Base-by-base conservation (phyloP, 768 basidiomycete genomes). In the Boletus barrowsii region DNA sequence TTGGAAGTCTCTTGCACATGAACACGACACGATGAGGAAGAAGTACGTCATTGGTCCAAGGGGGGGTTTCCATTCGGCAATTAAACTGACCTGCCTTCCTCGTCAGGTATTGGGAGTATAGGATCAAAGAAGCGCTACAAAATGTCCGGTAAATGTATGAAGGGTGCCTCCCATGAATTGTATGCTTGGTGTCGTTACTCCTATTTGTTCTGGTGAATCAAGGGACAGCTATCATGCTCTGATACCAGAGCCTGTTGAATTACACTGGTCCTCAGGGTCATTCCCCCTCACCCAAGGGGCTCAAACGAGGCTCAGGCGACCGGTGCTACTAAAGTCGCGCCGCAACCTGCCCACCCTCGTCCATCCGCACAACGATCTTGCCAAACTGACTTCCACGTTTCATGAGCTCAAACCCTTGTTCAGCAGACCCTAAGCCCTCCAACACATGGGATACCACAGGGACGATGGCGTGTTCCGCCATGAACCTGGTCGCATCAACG, bases 11-110 rank as follows among this genome's bases (percentile, higher is more conserved):
- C 77, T 93, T 24, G 89, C 83, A 2, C 74, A 82, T 50, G 81
- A 86, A 53, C 77, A 84, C 62, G 90, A 93, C 63, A 80, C 79
- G 8, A 88, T 90, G 59, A 78, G 90, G 46, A 89, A 83, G 75
- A 87, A 84, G 90, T 90, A 56, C 40, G 76, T 71, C 26, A n/a
- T 56, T 41, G 26, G 26, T 22, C 48, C 44, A 70, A 56, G 3
- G 29, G 35, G 35, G 17, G 51, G 29, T 9, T 29, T 29, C 45
- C 22, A 44, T 37, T 65, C 56, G 44, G 58, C 62, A 54, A 69
- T 68, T 68, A 68, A 65, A 44, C n/a, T 59, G 39, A 62, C 55
- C 46, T 45, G 51, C 49, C 33, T 51, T 63, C 48, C 43, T 54
- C 49, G 29, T 42, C 61, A 90, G 88, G 65, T 90, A 90, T 66